Base-by-base conservation (phyloP, 495 filamentous ascomycete genomes). In the Penicillium flavigenum region DNA sequence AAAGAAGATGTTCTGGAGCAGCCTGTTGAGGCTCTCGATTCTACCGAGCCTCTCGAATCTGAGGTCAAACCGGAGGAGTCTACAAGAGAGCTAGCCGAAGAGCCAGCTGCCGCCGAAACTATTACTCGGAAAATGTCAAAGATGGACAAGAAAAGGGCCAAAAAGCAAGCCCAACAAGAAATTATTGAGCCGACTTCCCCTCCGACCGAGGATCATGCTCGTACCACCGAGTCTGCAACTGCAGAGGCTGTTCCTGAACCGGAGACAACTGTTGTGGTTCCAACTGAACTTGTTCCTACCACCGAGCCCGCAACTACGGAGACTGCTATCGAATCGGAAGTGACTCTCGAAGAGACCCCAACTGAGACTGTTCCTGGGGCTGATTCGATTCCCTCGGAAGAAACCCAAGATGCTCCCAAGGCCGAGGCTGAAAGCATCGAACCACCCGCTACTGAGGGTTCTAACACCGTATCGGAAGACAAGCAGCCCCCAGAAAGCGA, bases 61-160 rank as follows among this genome's bases (percentile, higher is more conserved):
- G 52, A 47, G 31, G 16, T 10, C 3, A 17, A n/a, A 4, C 43
- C 14, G 19, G 43, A 55, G 32, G 20, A 47, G 8, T 38, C 43
- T n/a, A 24, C 31, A 16, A 27, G 29, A 24, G 45, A 58, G 31
- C 17, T 36, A 16, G 43, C 36, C 17, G 41, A 60, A 14, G 45
- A 61, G 7, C 10, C 51, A 11, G 49, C 48, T 14, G 34, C 47
- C 4, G 19, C 54, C 7, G 47, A 50, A 2, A 39, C 60, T 36
- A 26, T 62, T n/a, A 57, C 58, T 14, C 67, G 68, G 9, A 72
- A 74, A 45, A 47, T 69, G 20, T 72, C 73, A 4, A 76, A 76
- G 62, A 76, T 73, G 47, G 72, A 78, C 46, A 77, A 73, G 59
- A 73, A 61, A 49, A 79, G 77, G 49, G 64, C 66, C 26, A 75